These are phyloP conservation scores for Mycena kentingensis DNA, from an alignment of 768 basidiomycete species.

Conservation along the genomic window DNA sequence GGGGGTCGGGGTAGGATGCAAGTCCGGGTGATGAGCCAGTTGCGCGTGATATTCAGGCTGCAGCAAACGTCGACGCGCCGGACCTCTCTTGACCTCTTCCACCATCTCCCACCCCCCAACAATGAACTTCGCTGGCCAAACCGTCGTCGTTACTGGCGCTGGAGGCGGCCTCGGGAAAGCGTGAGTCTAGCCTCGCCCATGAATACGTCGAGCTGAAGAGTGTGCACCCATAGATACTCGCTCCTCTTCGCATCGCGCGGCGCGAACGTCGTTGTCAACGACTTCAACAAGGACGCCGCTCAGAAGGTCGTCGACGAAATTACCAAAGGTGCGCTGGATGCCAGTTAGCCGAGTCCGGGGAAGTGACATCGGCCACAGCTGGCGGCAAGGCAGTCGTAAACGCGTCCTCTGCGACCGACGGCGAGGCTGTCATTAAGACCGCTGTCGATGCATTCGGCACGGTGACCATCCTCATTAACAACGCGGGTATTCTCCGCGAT, in stretches of 20 bases:
- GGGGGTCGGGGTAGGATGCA: too few species aligned
- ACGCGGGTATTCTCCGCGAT: constrained; percentile 88
- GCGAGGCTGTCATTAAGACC: constrained; percentile 80
- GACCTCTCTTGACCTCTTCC: neutral
- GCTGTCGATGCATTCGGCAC: constrained; percentile 85
- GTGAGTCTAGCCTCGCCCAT: constrained; percentile 47
- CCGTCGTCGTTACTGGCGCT: constrained; percentile 94
- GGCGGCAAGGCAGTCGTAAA: constrained; percentile 90
- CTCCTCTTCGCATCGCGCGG: constrained; percentile 90
- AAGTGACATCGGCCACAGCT: constrained; percentile 44
- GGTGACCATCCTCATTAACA: constrained; percentile 91
- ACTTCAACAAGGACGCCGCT: constrained; percentile 85
- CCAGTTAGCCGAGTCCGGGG: neutral
- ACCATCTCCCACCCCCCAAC: neutral
- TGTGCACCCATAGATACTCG: constrained; percentile 66
- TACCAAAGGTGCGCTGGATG: constrained; percentile 65
- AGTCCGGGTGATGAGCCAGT: too few species aligned
- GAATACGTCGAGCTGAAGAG: neutral
- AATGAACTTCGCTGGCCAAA: constrained; percentile 72
- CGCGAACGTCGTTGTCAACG: constrained; percentile 94
- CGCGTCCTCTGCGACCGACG: constrained; percentile 84
- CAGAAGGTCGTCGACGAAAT: constrained; percentile 94
- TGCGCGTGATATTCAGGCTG: neutral
- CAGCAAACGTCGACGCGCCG: too few species aligned
- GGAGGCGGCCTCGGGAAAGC: constrained; percentile 93